A percentile compares a stretch with the other conserved stretches of the same genome.
These are phyloP conservation scores for Gossypium lobatum DNA, from an alignment of 441 rosid genomes.

Conservation along the genomic window DNA sequence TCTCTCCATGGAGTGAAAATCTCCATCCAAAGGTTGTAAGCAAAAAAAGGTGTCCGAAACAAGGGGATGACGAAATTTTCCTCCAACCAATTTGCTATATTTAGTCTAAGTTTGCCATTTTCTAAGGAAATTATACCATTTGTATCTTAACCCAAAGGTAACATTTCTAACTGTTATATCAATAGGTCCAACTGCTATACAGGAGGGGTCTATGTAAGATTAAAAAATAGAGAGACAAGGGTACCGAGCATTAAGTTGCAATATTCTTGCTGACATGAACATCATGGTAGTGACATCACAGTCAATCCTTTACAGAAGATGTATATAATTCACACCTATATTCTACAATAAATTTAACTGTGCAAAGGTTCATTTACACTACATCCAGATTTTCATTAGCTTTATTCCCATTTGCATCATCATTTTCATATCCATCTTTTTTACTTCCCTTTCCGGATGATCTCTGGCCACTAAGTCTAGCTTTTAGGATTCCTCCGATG, in stretches of 20 bases:
- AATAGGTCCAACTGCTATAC: neutral
- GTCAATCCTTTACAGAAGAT: neutral
- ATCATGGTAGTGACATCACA: neutral
- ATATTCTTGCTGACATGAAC: neutral
- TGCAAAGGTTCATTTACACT: slow-evolving; percentile 14
- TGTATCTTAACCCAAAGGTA: neutral
- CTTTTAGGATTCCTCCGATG: slow-evolving; percentile 32
- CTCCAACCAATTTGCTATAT: slow-evolving; percentile 17
- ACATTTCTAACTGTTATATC: neutral
- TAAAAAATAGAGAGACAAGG: neutral
- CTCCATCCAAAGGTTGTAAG: slow-evolving; percentile 31
- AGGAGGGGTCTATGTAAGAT: neutral
- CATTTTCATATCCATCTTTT: slow-evolving; percentile 17
- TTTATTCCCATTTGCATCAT: slow-evolving; percentile 1
- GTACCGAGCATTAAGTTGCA: neutral
- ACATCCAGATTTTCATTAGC: slow-evolving; percentile 13
- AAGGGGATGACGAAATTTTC: slow-evolving; percentile 16
- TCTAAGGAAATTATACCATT: neutral
- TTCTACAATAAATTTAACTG: neutral
- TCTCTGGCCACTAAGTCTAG: slow-evolving; percentile 8
- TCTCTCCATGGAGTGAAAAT: slow-evolving; percentile 27
- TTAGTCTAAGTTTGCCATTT: neutral
- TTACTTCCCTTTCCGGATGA: slow-evolving; percentile 1
- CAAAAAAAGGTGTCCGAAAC: slow-evolving; percentile 15
- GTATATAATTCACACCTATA: neutral